A percentile compares a stretch with the other conserved stretches of the same genome.
These are phyloP conservation scores for Larix kaempferi DNA, from an alignment of 75 land plant species.

Conservation along the genomic window DNA sequence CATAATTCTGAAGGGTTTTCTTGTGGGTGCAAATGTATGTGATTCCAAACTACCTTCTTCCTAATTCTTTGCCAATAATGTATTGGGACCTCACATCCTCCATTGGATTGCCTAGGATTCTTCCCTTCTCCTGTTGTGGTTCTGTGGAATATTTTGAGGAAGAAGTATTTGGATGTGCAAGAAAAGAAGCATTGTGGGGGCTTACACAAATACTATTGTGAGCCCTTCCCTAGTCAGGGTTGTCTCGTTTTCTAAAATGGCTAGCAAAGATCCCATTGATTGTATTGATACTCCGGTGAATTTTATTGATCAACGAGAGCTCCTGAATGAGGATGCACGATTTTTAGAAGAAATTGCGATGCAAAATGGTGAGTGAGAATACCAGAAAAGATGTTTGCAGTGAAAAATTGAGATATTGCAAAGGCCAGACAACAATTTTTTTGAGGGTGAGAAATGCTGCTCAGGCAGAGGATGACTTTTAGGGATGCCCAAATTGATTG, in stretches of 20 bases:
- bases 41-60: conserved; percentile 63
- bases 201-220: not conserved
- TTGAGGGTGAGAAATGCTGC: too few species aligned
- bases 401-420: too few species aligned
- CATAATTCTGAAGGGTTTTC: conserved; percentile 25
- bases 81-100: conserved; percentile 32
- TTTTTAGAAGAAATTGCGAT: too few species aligned
- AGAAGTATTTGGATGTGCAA: not conserved
- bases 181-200: not conserved
- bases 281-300: too few species aligned
- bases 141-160: conserved; percentile 5
- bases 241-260: not conserved
- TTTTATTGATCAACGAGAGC: too few species aligned
- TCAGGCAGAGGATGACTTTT: too few species aligned
- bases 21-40: conserved; percentile 45
- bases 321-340: too few species aligned
- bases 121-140: conserved; percentile 19
- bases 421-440: too few species aligned
- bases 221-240: not conserved
- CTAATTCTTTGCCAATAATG: conserved; percentile 51
- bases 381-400: too few species aligned
- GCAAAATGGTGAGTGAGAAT: too few species aligned
- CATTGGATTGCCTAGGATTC: conserved; percentile 50
- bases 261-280: conserved; percentile 21
- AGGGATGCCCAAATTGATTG: too few species aligned